Conservation (phyloP, 2,329 filamentous ascomycete genomes). For the Cladosporium oxysporum region DNA sequence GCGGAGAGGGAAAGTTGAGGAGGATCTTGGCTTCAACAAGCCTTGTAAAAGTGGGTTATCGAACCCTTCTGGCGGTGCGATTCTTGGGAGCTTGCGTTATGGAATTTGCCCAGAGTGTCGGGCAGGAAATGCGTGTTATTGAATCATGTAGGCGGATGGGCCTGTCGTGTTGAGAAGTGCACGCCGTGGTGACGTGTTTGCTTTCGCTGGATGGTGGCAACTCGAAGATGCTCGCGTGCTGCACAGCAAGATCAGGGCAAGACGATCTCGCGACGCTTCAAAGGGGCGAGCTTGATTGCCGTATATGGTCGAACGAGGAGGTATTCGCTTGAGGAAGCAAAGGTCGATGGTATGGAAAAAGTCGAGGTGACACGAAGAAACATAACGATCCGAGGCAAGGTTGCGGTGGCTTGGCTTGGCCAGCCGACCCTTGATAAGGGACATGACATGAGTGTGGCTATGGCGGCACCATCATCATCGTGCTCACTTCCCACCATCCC, state of each 20-base stretch:
- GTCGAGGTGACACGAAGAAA: not conserved
- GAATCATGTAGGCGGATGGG: constrained; percentile 22
- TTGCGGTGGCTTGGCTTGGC: not conserved
- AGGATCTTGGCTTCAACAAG: constrained; percentile 13
- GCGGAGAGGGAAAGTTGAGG: not conserved
- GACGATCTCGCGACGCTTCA: not conserved
- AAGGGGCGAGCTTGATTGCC: not conserved
- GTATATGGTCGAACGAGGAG: too few relatives aligned
- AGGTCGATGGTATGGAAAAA: not conserved
- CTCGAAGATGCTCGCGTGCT: not conserved
- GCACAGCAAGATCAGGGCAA: not conserved
- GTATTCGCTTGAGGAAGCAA: not conserved
- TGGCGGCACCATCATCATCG: too few relatives aligned
- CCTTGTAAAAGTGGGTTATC: constrained; percentile 10
- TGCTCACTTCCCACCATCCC: too few relatives aligned
- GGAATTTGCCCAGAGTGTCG: not conserved
- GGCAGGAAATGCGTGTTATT: constrained; percentile 31
- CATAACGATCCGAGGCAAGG: not conserved
- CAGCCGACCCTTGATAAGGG: not conserved
- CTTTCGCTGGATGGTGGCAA: not conserved
- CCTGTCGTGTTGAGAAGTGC: not conserved
- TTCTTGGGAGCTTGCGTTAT: not conserved
- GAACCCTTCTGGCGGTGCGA: constrained; percentile 10
- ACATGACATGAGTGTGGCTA: too few relatives aligned
- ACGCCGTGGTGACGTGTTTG: constrained; percentile 9